These are phyloP conservation scores for Penicillium sp. DNA, from an alignment of 2,329 filamentous ascomycete species.

Conservation along the genomic window DNA sequence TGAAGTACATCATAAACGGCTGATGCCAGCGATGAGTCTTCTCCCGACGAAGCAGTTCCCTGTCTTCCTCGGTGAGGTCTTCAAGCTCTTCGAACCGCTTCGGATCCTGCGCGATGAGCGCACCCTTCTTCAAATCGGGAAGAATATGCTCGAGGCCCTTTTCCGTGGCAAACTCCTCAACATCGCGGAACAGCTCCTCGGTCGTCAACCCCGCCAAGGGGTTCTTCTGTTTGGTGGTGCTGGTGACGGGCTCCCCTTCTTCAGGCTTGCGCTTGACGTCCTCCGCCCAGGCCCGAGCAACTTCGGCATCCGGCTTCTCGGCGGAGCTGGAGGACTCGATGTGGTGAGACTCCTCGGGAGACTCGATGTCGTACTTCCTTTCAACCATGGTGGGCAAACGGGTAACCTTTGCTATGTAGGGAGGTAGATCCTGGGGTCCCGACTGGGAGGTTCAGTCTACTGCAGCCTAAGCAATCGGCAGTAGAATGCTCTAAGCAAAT, in stretches of 20 bases:
- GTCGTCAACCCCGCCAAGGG: slow-evolving; percentile 59
- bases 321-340: slow-evolving; percentile 4
- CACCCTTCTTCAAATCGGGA: slow-evolving; percentile 57
- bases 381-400: background rate
- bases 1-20: slow-evolving; percentile 55
- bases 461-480: background rate
- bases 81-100: slow-evolving; percentile 54
- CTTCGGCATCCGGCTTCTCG: background rate
- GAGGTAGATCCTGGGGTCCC: too few relatives aligned
- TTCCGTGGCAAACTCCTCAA: slow-evolving; percentile 58
- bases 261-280: background rate
- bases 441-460: background rate
- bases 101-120: slow-evolving; percentile 58
- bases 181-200: slow-evolving; percentile 59
- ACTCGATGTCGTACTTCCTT: background rate
- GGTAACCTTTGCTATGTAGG: background rate
- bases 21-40: slow-evolving; percentile 57
- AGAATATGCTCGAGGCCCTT: slow-evolving; percentile 57
- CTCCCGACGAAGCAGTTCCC: slow-evolving; percentile 48
- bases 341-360: background rate
- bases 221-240: slow-evolving; percentile 43
- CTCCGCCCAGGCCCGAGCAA: slow-evolving; percentile 2
- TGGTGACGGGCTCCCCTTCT: background rate
- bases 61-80: slow-evolving; percentile 53
- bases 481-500: background rate